Evolutionary conservation across 495 filamentous ascomycete genomes (phyloP).

Genomic region (Aspergillus funiculosus): DNA sequence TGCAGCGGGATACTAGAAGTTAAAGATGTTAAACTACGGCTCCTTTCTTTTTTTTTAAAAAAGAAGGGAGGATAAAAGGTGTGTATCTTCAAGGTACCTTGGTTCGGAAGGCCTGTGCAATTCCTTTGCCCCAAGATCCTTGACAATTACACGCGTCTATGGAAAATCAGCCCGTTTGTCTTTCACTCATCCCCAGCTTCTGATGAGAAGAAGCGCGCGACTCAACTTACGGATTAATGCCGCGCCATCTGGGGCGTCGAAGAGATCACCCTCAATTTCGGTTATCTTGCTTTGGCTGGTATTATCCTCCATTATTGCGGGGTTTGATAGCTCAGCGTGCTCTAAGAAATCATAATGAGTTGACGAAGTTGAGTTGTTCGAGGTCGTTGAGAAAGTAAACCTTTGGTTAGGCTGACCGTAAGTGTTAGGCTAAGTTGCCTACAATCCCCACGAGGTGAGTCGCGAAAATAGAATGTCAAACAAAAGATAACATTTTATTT

Average conservation of each 20-base stretch:
- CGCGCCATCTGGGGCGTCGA: conserved; percentile 38
- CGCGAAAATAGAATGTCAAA: too few relatives aligned
- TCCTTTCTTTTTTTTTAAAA: too few relatives aligned
- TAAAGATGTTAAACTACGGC: not conserved
- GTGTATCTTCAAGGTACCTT: too few relatives aligned
- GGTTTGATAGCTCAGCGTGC: too few relatives aligned
- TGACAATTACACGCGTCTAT: conserved; percentile 45
- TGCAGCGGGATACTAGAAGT: conserved; percentile 37
- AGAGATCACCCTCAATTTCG: conserved; percentile 38
- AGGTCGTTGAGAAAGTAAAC: not conserved
- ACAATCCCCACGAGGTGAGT: too few relatives aligned
- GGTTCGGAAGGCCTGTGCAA: conserved; percentile 32
- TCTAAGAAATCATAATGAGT: not conserved
- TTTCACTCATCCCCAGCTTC: not conserved
- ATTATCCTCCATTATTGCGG: not conserved
- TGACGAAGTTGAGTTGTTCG: not conserved
- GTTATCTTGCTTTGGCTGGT: conserved; percentile 5
- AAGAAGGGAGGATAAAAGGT: not conserved
- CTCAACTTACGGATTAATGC: conserved; percentile 44
- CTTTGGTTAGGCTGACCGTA: too few relatives aligned
- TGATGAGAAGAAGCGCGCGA: not conserved
- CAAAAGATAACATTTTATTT: too few relatives aligned
- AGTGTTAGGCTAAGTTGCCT: too few relatives aligned
- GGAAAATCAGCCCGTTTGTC: not conserved
- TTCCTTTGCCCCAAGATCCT: conserved; percentile 41